Base-by-base conservation (phyloP, 2,329 filamentous ascomycete genomes). In the Calonectria pseudoturangicola region DNA sequence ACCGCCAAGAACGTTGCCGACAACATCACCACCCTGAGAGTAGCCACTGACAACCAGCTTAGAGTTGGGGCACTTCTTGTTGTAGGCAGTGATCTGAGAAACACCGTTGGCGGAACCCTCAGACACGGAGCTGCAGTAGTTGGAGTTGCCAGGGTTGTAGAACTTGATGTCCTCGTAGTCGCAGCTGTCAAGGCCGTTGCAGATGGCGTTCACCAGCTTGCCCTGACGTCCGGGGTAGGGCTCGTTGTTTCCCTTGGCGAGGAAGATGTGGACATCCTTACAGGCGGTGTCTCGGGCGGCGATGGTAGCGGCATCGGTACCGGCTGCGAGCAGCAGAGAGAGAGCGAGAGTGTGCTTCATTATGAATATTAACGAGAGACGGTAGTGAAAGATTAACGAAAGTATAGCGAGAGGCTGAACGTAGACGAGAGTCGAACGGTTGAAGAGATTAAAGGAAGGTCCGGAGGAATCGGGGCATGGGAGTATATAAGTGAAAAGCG, bases 31-130 rank as follows among this genome's bases (percentile, higher is more conserved):
- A 58, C 85, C 86, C 71, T 87, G 83, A 2, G 83, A 85, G 74
- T 85, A 87, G 0, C 86, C 85, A 71, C 82, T 84, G 36, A 87
- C 65, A 8, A 87, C 84, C 15, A 87, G 81, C 72, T 83, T 85
- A 27, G 84, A 72, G 45, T 84, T 73, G 18, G 86, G 85, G 69
- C 85, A 87, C 18, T 79, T 78, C 74, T 82, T 76, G 75, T 82
- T 82, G 75, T 87, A 87, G 0, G 80, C 82, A 8, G 79, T 81
- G 72, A 87, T 85, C 76, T 87, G 84, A 16, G 70, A 63, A 33
- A 82, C 72, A 5, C 84, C 84, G 62, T 83, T 83, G 47, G 72
- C 74, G 10, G 79, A 79, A 2, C 85, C 85, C 45, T 83, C 81
- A 7, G 79, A 79, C 10, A 87, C 82, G 2, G 84, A 81, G 28